Conservation (phyloP, 441 rosid species). For the Codiaeum variegatum region DNA sequence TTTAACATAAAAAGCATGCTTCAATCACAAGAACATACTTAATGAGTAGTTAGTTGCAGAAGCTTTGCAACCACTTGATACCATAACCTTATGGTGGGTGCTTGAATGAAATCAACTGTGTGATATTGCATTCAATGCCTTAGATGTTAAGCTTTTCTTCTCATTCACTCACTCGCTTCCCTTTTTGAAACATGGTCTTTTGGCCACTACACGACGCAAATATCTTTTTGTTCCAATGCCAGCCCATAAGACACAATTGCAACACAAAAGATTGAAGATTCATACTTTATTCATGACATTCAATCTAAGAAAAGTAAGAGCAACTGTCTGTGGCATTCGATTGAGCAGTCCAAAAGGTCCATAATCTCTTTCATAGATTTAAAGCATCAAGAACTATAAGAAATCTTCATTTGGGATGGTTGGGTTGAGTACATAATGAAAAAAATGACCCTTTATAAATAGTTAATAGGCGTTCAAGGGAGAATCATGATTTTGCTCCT, state of each 20-base stretch:
- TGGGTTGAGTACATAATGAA: neutral
- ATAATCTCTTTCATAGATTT: neutral
- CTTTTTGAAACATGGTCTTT: neutral
- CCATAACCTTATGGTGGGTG: neutral
- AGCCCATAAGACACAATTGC: neutral
- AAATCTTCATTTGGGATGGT: neutral
- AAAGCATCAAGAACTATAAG: neutral
- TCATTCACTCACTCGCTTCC: neutral
- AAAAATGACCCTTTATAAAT: neutral
- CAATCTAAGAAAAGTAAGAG: neutral
- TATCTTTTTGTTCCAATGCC: neutral
- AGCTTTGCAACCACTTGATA: neutral
- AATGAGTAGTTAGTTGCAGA: neutral
- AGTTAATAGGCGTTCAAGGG: neutral
- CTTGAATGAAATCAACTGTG: neutral
- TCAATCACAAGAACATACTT: neutral
- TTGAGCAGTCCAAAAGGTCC: neutral
- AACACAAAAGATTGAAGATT: neutral
- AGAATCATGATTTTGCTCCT: neutral
- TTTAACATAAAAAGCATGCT: neutral
- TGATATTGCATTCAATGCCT: neutral
- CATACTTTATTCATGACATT: neutral
- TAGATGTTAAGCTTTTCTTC: neutral
- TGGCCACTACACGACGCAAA: neutral
- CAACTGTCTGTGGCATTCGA: neutral